Evolutionary conservation across 2,329 filamentous ascomycete species (phyloP).

Genomic region (Aspergillus aculeatinus): DNA sequence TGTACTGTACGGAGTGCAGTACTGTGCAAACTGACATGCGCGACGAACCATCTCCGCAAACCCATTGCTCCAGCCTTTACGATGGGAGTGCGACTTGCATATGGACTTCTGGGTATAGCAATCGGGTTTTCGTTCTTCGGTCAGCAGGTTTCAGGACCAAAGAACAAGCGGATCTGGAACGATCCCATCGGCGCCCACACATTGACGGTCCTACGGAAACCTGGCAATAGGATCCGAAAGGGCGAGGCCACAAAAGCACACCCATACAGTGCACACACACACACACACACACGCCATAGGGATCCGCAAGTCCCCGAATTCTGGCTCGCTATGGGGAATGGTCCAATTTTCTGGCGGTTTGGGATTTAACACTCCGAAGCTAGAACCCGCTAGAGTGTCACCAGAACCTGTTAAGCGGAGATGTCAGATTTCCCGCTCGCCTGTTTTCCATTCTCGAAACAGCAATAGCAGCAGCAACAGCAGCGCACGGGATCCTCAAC

Average conservation of each 20-base stretch:
- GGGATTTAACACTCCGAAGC: constrained; percentile 22
- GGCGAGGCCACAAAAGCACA: background rate
- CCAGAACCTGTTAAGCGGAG: constrained; percentile 29
- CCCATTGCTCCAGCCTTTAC: no score
- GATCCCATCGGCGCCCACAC: background rate
- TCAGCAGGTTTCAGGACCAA: background rate
- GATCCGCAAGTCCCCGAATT: constrained; percentile 17
- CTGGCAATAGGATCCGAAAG: background rate
- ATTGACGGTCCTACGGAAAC: no score
- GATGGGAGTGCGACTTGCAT: background rate
- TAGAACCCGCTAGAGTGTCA: constrained; percentile 36
- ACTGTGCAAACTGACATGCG: background rate
- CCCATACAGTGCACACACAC: no score
- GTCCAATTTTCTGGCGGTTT: constrained; percentile 16
- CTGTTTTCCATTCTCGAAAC: background rate
- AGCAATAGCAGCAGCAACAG: background rate
- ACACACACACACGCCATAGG: background rate
- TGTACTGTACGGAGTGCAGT: background rate
- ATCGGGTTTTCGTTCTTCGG: background rate
- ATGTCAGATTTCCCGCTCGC: constrained; percentile 22
- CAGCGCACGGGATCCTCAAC: background rate
- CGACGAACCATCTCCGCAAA: background rate
- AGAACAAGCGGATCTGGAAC: background rate
- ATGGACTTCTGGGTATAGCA: background rate
- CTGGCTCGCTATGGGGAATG: constrained; percentile 12